These are phyloP conservation scores for Epichloe gansuensis DNA, from an alignment of 2,329 filamentous ascomycete species.

Conservation along the genomic window DNA sequence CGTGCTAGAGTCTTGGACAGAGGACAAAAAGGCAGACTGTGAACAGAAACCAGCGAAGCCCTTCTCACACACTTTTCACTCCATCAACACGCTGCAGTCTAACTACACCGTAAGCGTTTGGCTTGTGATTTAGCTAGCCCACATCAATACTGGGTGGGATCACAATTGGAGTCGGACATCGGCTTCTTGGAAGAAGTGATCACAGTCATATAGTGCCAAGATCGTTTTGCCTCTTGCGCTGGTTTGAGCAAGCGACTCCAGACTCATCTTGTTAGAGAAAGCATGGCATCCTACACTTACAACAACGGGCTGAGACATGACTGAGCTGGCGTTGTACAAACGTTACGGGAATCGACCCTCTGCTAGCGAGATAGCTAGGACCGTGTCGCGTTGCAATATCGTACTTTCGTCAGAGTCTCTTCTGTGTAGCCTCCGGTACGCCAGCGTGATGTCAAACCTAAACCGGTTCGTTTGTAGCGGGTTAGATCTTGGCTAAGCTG, in stretches of 20 bases:
- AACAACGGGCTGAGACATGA: conserved; percentile 2
- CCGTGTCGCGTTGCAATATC: not conserved
- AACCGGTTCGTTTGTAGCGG: not conserved
- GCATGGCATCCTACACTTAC: conserved; percentile 1
- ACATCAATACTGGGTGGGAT: not conserved
- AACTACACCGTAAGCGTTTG: not conserved
- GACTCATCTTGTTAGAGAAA: not conserved
- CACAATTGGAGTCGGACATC: not conserved
- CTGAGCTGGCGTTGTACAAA: conserved; percentile 5
- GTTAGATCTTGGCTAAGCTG: not conserved
- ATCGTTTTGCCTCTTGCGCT: not conserved
- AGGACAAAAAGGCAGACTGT: not conserved
- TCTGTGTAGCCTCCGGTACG: not conserved
- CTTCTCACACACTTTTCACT: not conserved
- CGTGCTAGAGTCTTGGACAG: not conserved
- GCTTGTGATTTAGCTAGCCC: not conserved
- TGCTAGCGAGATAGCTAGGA: conserved; percentile 2
- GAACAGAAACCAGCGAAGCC: not conserved
- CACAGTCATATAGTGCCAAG: not conserved
- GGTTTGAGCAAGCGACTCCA: not conserved
- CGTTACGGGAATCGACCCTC: not conserved
- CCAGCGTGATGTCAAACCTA: not conserved
- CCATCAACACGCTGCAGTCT: not conserved
- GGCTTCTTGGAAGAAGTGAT: not conserved
- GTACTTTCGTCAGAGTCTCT: not conserved